phyloP scores from a whole-genome alignment of 2,329 filamentous ascomycete species.

The Pyrenophora seminiperda region DNA sequence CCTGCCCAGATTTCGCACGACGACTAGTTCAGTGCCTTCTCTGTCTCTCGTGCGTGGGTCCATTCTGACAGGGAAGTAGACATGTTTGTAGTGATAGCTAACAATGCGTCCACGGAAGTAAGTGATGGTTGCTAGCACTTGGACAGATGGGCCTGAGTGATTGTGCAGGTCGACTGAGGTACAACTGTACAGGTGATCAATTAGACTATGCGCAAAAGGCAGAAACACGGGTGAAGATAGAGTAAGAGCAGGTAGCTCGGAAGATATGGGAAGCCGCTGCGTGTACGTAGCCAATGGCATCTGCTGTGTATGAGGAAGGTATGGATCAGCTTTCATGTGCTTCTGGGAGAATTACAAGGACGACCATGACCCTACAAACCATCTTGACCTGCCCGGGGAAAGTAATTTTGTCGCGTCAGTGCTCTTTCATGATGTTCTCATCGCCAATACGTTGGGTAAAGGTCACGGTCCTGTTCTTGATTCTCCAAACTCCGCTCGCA shows the following conservation, averaged over 20 bases:
- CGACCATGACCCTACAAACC: neutral
- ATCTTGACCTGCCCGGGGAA: neutral
- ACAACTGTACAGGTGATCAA: too few relatives aligned
- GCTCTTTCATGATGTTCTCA: conserved; percentile 44
- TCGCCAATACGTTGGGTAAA: conserved; percentile 48
- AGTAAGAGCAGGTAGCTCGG: neutral
- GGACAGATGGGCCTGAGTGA: too few relatives aligned
- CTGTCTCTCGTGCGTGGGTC: conserved; percentile 4
- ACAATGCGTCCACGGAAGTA: neutral
- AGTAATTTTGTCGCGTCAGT: conserved; percentile 14
- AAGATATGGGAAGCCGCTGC: neutral
- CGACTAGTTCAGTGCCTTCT: conserved; percentile 9
- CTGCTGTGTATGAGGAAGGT: neutral
- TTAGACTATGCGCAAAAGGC: neutral
- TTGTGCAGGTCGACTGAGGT: too few relatives aligned
- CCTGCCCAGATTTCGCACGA: conserved; percentile 13
- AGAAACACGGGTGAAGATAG: too few relatives aligned
- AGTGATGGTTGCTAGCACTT: conserved; percentile 4
- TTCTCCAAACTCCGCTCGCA: conserved; percentile 50
- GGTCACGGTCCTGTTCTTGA: conserved; percentile 43
- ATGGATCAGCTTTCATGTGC: neutral
- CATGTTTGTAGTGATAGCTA: conserved; percentile 1
- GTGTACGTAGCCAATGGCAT: neutral
- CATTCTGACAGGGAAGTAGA: neutral
- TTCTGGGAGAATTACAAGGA: neutral